phyloP scores from a whole-genome alignment of 2,329 filamentous ascomycete genomes.

The Diplodia sapinea region DNA sequence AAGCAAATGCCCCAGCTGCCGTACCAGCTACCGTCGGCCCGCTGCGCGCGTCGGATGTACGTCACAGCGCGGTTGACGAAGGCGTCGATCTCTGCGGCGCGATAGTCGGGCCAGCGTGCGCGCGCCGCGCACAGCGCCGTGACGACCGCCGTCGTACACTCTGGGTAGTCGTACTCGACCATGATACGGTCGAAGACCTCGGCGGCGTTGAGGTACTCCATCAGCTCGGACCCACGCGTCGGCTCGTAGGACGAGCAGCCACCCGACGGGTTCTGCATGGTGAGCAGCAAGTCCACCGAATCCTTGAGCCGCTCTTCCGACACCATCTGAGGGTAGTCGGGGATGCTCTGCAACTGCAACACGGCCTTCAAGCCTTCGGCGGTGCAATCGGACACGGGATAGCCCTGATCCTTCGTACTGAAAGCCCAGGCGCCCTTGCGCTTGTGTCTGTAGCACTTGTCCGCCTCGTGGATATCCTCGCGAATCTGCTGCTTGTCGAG shows the following conservation, averaged over 20 bases:
- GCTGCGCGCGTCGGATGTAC: constrained; percentile 83
- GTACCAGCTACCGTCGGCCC: constrained; percentile 91
- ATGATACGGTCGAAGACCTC: constrained; percentile 98
- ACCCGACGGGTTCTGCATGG: constrained; percentile 86
- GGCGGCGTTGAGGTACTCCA: constrained; percentile 91
- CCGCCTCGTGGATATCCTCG: constrained; percentile 78
- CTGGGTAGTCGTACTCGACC: constrained; percentile 98
- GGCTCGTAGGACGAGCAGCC: constrained; percentile 91
- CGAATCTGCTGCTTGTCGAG: constrained; percentile 90
- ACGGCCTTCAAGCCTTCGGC: constrained; percentile 88
- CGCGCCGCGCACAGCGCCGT: constrained; percentile 85
- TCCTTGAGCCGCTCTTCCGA: constrained; percentile 81
- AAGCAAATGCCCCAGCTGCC: constrained; percentile 98
- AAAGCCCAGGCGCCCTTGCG: constrained; percentile 96
- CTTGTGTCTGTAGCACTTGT: constrained; percentile 83
- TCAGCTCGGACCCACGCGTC: constrained; percentile 73
- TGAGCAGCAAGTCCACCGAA: constrained; percentile 85
- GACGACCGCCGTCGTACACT: constrained; percentile 94
- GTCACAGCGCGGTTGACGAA: constrained; percentile 76
- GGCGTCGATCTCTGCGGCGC: constrained; percentile 71
- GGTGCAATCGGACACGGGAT: constrained; percentile 93
- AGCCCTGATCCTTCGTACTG: constrained; percentile 89
- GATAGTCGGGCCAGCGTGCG: constrained; percentile 80
- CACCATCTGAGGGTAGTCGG: constrained; percentile 75
- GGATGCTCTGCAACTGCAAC: constrained; percentile 79